Evolutionary conservation across 164 flowering plant genomes (phyloP).

Genomic region (Paratinospora sagittata): DNA sequence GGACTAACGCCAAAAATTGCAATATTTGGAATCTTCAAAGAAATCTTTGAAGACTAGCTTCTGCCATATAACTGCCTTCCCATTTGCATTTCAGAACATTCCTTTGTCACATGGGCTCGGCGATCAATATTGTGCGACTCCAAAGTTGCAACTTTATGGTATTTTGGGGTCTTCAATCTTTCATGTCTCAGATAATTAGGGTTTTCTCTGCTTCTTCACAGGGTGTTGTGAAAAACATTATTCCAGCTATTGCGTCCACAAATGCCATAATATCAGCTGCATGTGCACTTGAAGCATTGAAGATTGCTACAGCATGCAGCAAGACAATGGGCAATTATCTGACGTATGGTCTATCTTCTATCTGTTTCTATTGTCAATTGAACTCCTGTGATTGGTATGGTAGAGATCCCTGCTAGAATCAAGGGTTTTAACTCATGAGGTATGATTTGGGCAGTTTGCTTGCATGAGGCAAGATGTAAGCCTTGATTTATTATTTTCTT

Average conservation of each 20-base stretch:
- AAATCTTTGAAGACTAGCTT: too few relatives aligned
- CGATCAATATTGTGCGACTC: neutral
- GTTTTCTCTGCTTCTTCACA: conserved; percentile 22
- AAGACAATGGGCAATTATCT: conserved; percentile 81
- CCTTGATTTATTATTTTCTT: too few relatives aligned
- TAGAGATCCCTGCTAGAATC: neutral
- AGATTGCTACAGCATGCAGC: conserved; percentile 89
- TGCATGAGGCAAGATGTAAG: too few relatives aligned
- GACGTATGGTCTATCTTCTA: conserved; percentile 47
- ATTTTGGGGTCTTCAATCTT: neutral
- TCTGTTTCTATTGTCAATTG: neutral
- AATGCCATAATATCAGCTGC: conserved; percentile 98
- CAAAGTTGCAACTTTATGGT: neutral
- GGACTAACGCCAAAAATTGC: neutral
- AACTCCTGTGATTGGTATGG: neutral
- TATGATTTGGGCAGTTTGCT: too few relatives aligned
- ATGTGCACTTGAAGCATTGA: conserved; percentile 87
- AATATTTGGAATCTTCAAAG: neutral
- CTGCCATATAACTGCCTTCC: neutral
- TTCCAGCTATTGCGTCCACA: conserved; percentile 99
- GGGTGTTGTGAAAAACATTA: conserved; percentile 98
- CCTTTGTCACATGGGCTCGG: neutral
- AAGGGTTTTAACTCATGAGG: too few relatives aligned
- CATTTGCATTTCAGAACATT: too few relatives aligned
- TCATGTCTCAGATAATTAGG: neutral